Conservation (phyloP, 768 basidiomycete genomes). For the Tylopilus felleus region DNA sequence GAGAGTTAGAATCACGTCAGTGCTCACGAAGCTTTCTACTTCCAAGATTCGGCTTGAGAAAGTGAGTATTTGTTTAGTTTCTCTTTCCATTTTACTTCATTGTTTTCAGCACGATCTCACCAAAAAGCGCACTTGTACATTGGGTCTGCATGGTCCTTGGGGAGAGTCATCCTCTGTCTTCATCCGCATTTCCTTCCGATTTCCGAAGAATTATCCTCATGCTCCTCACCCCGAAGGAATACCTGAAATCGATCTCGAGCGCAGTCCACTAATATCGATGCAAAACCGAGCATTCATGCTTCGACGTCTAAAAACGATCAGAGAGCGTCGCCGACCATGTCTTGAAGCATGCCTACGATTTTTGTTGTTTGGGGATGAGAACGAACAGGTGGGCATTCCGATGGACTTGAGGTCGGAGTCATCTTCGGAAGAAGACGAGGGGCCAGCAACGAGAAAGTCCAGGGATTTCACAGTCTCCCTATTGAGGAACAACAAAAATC, state of each 20-base stretch:
- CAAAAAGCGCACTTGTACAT: constrained; percentile 75
- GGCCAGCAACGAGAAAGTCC: constrained; percentile 33
- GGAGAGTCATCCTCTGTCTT: constrained; percentile 82
- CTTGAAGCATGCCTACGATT: constrained; percentile 82
- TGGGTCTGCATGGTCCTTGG: constrained; percentile 89
- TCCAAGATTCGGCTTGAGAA: constrained; percentile 85
- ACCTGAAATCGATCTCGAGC: constrained; percentile 79
- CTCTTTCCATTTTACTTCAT: constrained; percentile 6
- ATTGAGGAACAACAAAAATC: constrained; percentile 65
- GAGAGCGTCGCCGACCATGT: constrained; percentile 74
- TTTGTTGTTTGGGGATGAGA: constrained; percentile 67
- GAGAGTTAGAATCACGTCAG: constrained; percentile 60
- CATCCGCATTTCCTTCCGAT: constrained; percentile 85
- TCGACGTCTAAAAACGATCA: constrained; percentile 67
- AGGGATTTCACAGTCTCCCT: constrained; percentile 54
- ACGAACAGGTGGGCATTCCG: constrained; percentile 41
- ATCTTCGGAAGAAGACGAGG: constrained; percentile 68
- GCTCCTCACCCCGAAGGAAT: constrained; percentile 58
- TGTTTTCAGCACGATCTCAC: constrained; percentile 55
- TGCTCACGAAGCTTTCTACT: constrained; percentile 59
- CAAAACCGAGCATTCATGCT: constrained; percentile 77
- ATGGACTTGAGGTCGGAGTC: constrained; percentile 53
- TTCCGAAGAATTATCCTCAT: constrained; percentile 79
- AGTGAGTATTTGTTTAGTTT: constrained; percentile 37
- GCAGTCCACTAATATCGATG: constrained; percentile 74